phyloP scores from a whole-genome alignment of 2,329 filamentous ascomycete species.

The Hymenoscyphus infarciens region DNA sequence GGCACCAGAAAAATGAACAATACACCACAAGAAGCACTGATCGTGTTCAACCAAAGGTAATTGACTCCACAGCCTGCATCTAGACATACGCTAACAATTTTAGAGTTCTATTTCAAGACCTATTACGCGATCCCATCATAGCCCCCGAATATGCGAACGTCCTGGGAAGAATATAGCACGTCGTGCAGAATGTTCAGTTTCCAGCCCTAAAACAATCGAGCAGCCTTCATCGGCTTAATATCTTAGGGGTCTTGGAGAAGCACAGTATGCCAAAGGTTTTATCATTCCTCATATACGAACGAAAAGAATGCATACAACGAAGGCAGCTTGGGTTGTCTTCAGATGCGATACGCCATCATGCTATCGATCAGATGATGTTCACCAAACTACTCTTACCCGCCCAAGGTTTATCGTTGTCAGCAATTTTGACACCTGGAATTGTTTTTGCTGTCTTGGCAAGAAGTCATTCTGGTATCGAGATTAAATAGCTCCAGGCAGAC shows the following conservation, averaged over 20 bases:
- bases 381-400: background rate
- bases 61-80: constrained; percentile 4
- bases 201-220: background rate
- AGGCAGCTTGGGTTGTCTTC: background rate
- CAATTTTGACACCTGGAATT: background rate
- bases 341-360: background rate
- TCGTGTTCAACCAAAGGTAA: background rate
- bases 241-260: background rate
- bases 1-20: constrained; percentile 12
- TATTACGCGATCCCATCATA: background rate
- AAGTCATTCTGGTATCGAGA: constrained; percentile 10
- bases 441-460: constrained; percentile 6
- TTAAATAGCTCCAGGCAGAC: constrained; percentile 14
- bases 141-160: background rate
- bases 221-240: too few relatives aligned
- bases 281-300: background rate
- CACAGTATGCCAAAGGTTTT: background rate
- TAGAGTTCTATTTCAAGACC: background rate
- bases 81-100: constrained; percentile 1
- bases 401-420: background rate
- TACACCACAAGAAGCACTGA: background rate
- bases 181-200: background rate
- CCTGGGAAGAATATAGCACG: background rate
- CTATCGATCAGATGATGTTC: background rate
- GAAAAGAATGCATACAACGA: background rate